Evolutionary conservation across 192 early-diverging fungal genomes (phyloP), one percentile per base, ranked within the genome.

Genomic region (Coemansia sp.): DNA sequence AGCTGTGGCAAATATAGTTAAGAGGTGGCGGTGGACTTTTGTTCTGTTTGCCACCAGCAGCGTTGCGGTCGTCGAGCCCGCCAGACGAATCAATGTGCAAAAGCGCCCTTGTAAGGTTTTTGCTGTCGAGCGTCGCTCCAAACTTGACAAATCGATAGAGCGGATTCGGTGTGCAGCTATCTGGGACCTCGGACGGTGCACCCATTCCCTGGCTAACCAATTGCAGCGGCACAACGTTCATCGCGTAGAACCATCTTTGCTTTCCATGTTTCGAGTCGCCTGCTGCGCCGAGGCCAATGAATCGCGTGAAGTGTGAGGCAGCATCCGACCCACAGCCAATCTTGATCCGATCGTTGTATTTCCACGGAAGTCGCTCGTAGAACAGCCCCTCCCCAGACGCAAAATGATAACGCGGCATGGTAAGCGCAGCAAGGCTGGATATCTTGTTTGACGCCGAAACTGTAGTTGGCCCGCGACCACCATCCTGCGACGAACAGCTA

Each of bases 341-440:
- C 3, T 55, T 58, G 8, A 76, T 68, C 19, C 68, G 69, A 59
- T 81, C 55, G 63, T 61, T 48, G 65, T 74, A 65, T 50, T 72
- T 76, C 79, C 89, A 97, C 23, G 95, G 94, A 52, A 90, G 87
- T 10, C 95, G 84, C 83, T 97, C 93, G 64, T 85, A 92, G 66
- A 96, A 97, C 11, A 76, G 22, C 33, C 75, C 75, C 65, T 86
- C 87, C 1, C 83, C 81, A 1, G 86, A 67, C 29, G 90, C 88
- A 85, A 97, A 94, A 70, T 96, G 95, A 73, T 97, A 97, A 20
- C 93, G 85, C 5, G 95, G 95, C 72, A 89, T 87, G 32, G 89
- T 69, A 2, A 69, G 67, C 5, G 71, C 73, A n/a, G 59, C 64
- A 9, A 69, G 40, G 11, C 75, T 66, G 33, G 76, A 88, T 70